phyloP scores from a whole-genome alignment of 2,329 filamentous ascomycete genomes.

The Triangularia setosa region DNA sequence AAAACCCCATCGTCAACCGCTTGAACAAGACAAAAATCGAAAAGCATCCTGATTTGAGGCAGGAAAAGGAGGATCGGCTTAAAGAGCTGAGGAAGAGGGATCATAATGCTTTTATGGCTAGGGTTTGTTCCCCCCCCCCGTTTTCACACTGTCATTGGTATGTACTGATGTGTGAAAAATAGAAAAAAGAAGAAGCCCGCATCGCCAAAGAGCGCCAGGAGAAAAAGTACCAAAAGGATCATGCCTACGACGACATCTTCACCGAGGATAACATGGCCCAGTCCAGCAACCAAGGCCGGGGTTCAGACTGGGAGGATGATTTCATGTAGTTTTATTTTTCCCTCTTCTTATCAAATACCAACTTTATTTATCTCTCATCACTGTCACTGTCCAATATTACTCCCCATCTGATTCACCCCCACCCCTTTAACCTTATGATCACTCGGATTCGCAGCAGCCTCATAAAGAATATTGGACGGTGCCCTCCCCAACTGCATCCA shows the following conservation, averaged over 20 bases:
- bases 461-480: constrained; percentile 83
- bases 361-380: background rate
- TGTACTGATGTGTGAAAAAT: background rate
- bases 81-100: constrained; percentile 70
- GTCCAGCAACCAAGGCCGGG: constrained; percentile 81
- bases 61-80: constrained; percentile 75
- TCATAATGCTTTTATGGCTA: constrained; percentile 55
- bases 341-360: constrained; percentile 2
- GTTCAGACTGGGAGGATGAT: constrained; percentile 77
- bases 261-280: constrained; percentile 72
- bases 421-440: constrained; percentile 72
- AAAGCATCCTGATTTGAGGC: constrained; percentile 75
- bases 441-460: constrained; percentile 84
- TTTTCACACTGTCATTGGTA: background rate
- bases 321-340: constrained; percentile 66
- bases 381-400: constrained; percentile 43
- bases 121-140: constrained; percentile 45
- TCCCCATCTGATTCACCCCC: constrained; percentile 51
- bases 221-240: constrained; percentile 93
- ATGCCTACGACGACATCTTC: constrained; percentile 93
- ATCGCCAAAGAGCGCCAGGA: constrained; percentile 78
- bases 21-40: constrained; percentile 95
- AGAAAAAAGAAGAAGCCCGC: constrained; percentile 74
- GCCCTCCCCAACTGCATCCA: constrained; percentile 84
- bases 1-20: constrained; percentile 92